phyloP scores from a whole-genome alignment of 129 eudicot species.

The Logfia minima region DNA sequence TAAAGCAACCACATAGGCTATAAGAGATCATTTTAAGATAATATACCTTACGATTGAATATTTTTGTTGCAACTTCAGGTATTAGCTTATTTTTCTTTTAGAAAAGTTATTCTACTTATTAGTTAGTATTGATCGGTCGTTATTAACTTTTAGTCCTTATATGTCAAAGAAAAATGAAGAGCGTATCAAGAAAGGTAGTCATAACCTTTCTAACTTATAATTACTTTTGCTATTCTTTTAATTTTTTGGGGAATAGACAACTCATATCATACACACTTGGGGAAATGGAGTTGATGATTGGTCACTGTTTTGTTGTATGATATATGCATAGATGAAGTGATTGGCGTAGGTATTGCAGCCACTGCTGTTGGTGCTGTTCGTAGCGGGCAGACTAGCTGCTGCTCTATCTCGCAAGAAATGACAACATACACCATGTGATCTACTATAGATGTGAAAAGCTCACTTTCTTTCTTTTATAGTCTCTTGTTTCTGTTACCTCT shows the following conservation, averaged over 20 bases:
- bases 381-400: conserved; percentile 86
- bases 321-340: conserved; percentile 71
- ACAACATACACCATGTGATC: conserved; percentile 9
- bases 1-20: no score
- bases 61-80: no score
- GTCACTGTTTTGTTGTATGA: conserved; percentile 2
- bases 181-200: conserved; percentile 66
- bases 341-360: conserved; percentile 88
- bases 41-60: no score
- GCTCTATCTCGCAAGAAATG: conserved; percentile 78
- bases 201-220: not conserved
- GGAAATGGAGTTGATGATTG: conserved; percentile 10
- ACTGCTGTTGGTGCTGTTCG: conserved; percentile 90
- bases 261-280: not conserved
- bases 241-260: not conserved
- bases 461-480: not conserved
- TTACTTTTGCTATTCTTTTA: not conserved
- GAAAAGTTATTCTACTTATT: no score
- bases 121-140: no score
- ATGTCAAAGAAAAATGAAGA: conserved; percentile 63
- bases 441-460: not conserved
- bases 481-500: conserved; percentile 7
- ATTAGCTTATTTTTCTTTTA: no score
- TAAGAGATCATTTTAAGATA: no score
- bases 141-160: no score